phyloP scores from a whole-genome alignment of 2,329 filamentous ascomycete genomes.

The Chaetothyriales sp. region DNA sequence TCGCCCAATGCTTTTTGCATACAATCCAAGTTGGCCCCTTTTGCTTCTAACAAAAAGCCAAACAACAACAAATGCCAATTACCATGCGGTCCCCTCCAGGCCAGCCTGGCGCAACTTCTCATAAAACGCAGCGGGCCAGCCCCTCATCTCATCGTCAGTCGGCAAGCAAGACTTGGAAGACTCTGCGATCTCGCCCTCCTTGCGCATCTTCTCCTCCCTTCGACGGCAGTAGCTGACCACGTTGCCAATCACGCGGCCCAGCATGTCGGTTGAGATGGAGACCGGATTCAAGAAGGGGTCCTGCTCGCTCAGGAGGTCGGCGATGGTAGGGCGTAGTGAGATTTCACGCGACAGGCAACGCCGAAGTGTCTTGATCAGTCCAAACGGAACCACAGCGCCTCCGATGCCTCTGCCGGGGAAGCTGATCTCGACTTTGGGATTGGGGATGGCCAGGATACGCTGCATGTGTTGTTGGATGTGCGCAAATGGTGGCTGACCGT shows the following conservation, averaged over 20 bases:
- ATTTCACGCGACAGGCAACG: constrained; percentile 46
- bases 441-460: constrained; percentile 47
- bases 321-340: constrained; percentile 39
- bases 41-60: no score
- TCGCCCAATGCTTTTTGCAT: no score
- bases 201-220: constrained; percentile 14
- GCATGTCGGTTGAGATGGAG: constrained; percentile 41
- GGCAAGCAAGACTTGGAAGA: constrained; percentile 30
- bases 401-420: constrained; percentile 33
- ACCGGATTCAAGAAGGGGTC: constrained; percentile 46
- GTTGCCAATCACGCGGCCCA: constrained; percentile 43
- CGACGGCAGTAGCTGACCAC: constrained; percentile 43
- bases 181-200: constrained; percentile 23
- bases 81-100: constrained; percentile 24
- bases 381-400: constrained; percentile 37
- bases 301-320: constrained; percentile 38
- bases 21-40: no score
- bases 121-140: constrained; percentile 34
- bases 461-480: constrained; percentile 80
- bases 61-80: no score
- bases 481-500: constrained; percentile 87
- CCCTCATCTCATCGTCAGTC: constrained; percentile 39
- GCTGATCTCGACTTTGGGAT: constrained; percentile 33
- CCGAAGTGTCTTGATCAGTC: constrained; percentile 40
- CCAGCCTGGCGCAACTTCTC: constrained; percentile 32